Base-by-base conservation (phyloP, 768 basidiomycete genomes). In the Fomitopsis serialis region DNA sequence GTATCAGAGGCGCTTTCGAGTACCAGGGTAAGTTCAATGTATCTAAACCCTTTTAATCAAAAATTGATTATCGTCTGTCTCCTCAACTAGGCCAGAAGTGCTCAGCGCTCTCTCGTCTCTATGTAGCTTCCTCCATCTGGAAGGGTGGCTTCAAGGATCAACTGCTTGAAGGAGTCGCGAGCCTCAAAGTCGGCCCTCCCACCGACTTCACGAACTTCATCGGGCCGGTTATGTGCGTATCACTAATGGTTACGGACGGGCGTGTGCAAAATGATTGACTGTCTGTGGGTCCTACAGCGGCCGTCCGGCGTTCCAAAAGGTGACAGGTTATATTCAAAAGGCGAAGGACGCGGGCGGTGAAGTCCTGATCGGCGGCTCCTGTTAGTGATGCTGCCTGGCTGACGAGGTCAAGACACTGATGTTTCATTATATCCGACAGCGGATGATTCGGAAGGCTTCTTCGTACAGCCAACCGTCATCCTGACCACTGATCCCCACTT, bases 391-490 rank as follows among this genome's bases (percentile, higher is more conserved):
- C 42, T 46, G 29, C 49, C 27, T 45, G 11, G 29, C 29, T 5
- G 29, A 40, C 29, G 40, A 36, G 32, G 13, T 15, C 23, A 24
- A 4, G 13, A 11, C 11, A 17, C 15, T 44, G 48, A 40, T 52
- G 25, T 54, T 23, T 1, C 13, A 15, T n/a, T 3, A 2, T 1
- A 32, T 11, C 11, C 12, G 24, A 32, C 57, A 88, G 91, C 79
- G 42, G 91, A 98, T 66, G 87, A 88, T 68, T 92, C 92, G 22
- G 91, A 82, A 63, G 97, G 97, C 8, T 99, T 83, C 78, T 98
- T 87, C 70, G 76, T 99, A 54, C 83, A 94, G 67, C 97, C 97
- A 3, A 99, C 97, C 8, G 84, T 98, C 54, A 95, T 99, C 63
- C 71, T 92, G 55, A 96, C 87, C 61, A 89, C 89, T 65, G 92